Conservation (phyloP, 495 filamentous ascomycete genomes). For the Cercophora sp. region DNA sequence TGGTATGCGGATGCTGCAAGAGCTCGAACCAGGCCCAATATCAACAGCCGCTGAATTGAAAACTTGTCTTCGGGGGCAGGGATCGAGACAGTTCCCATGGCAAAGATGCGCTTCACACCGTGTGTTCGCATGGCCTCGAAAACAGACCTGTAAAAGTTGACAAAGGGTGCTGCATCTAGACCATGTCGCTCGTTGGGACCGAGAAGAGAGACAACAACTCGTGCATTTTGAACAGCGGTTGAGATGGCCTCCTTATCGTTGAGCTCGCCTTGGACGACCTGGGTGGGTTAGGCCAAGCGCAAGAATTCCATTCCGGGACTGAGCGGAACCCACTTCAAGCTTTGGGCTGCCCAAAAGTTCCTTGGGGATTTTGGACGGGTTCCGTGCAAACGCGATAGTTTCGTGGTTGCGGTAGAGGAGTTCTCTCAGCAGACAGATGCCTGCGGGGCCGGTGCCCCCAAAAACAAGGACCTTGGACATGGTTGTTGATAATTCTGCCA, state of each 20-base stretch:
- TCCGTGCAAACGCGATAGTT: slow-evolving; percentile 16
- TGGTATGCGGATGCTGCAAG: slow-evolving; percentile 1
- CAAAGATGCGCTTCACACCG: slow-evolving; percentile 14
- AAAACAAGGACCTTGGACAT: slow-evolving; percentile 19
- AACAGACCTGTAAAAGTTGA: slow-evolving; percentile 10
- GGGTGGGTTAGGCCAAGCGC: neutral
- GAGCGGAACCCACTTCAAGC: slow-evolving; percentile 10
- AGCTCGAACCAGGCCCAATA: slow-evolving; percentile 2
- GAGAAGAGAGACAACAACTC: slow-evolving; percentile 18
- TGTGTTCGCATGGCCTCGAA: slow-evolving; percentile 17
- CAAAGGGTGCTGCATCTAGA: neutral
- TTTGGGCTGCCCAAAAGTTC: slow-evolving; percentile 12
- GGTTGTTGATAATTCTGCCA: too few species aligned
- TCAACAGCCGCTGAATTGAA: neutral
- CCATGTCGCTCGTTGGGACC: slow-evolving; percentile 8
- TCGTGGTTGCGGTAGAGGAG: slow-evolving; percentile 14
- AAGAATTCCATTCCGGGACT: neutral
- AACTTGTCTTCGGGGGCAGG: neutral
- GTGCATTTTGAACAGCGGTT: slow-evolving; percentile 7
- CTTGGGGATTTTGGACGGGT: slow-evolving; percentile 18
- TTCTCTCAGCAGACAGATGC: slow-evolving; percentile 20
- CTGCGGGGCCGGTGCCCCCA: slow-evolving; percentile 21
- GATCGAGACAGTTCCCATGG: slow-evolving; percentile 16
- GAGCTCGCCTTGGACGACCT: slow-evolving; percentile 18
- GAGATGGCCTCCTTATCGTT: slow-evolving; percentile 2